Conservation (phyloP, 306 rosid genomes). For the Begonia peltatifolia region DNA sequence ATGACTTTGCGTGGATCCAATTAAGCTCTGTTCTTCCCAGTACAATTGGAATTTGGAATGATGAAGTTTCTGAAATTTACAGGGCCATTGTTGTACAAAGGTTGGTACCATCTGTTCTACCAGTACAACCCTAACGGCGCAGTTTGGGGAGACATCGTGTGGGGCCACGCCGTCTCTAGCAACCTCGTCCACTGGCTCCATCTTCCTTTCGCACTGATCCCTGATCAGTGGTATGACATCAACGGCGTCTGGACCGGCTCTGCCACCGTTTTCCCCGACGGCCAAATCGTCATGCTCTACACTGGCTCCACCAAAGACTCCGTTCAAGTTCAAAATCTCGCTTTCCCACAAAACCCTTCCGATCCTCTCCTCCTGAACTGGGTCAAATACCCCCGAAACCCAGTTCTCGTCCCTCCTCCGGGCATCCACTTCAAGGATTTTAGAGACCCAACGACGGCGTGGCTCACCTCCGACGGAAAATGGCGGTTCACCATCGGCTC, state of each 20-base stretch:
- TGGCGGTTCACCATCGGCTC: slow-evolving; percentile 74
- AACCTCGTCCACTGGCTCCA: slow-evolving; percentile 87
- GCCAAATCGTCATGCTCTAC: slow-evolving; percentile 54
- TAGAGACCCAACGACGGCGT: slow-evolving; percentile 86
- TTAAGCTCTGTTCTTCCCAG: too few species aligned
- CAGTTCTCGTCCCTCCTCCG: slow-evolving; percentile 57
- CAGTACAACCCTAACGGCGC: slow-evolving; percentile 75
- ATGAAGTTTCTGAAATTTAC: slow-evolving; percentile 1
- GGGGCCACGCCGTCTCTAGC: slow-evolving; percentile 85
- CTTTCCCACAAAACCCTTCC: slow-evolving; percentile 46
- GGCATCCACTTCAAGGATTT: slow-evolving; percentile 44
- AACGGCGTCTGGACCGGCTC: slow-evolving; percentile 85
- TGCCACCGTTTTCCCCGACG: slow-evolving; percentile 60
- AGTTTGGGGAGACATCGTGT: slow-evolving; percentile 74
- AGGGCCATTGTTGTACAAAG: slow-evolving; percentile 79
- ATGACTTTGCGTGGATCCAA: too few species aligned
- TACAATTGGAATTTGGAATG: too few species aligned
- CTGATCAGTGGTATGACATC: slow-evolving; percentile 67
- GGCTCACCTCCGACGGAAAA: slow-evolving; percentile 65
- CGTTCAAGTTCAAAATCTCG: slow-evolving; percentile 70
- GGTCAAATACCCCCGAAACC: slow-evolving; percentile 60
- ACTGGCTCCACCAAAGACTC: slow-evolving; percentile 69
- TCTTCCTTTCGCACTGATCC: slow-evolving; percentile 65
- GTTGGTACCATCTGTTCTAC: slow-evolving; percentile 92
- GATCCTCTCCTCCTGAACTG: slow-evolving; percentile 67